These are phyloP conservation scores for Mesostigma viride DNA, from an alignment of 139 green algal genomes.

Conservation along the genomic window DNA sequence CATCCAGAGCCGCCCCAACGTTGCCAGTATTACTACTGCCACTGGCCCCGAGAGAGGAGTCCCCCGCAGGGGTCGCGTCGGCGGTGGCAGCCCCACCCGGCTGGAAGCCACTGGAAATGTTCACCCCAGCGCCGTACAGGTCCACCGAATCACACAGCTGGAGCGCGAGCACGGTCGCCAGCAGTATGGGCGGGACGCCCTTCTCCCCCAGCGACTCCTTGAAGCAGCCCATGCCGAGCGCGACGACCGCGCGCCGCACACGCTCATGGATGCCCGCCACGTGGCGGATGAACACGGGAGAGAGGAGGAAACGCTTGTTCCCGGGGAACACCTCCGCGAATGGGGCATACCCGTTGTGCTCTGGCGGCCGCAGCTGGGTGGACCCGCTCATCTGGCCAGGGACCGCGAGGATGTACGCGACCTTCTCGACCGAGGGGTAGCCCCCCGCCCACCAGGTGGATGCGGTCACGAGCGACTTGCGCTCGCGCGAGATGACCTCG, in stretches of 20 bases:
- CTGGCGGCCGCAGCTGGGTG: constrained; percentile 17
- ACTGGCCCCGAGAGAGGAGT: too few species aligned
- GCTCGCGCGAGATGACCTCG: constrained; percentile 7
- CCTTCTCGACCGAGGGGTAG: constrained; percentile 19
- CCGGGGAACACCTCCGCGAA: constrained; percentile 26
- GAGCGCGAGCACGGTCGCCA: neutral
- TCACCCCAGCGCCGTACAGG: constrained; percentile 4
- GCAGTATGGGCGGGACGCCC: constrained; percentile 1
- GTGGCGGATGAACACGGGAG: constrained; percentile 11
- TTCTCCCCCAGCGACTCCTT: too few species aligned
- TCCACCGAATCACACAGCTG: constrained; percentile 7
- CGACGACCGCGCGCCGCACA: neutral
- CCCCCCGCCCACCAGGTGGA: constrained; percentile 26
- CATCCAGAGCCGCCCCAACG: too few species aligned
- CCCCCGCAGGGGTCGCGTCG: too few species aligned
- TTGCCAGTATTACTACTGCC: too few species aligned
- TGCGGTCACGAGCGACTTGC: constrained; percentile 20
- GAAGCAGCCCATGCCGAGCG: constrained; percentile 16
- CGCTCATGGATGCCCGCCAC: constrained; percentile 8
- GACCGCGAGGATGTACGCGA: constrained; percentile 23
- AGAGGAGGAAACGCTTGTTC: constrained; percentile 18
- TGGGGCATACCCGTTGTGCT: constrained; percentile 12
- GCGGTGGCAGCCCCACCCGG: too few species aligned
- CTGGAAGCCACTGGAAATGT: neutral
- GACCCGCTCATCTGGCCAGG: neutral